Base-by-base conservation (phyloP, 768 basidiomycete genomes). In the Rhodotorula taiwanensis region DNA sequence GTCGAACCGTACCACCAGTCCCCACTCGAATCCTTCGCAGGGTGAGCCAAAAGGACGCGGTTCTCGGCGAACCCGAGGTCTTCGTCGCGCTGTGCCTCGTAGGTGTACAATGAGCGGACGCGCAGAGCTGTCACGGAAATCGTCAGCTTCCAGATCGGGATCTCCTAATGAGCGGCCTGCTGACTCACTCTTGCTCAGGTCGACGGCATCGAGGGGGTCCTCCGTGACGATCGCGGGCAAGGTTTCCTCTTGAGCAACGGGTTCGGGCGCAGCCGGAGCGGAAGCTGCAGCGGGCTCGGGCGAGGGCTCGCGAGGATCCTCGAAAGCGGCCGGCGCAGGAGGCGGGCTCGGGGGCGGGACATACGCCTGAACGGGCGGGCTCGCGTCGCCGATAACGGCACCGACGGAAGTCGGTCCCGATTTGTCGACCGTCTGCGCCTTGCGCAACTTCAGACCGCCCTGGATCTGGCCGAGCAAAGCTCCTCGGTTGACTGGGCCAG, bases 41-140 rank as follows among this genome's bases (percentile, higher is more conserved):
- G 90, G 75, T 94, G 83, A 16, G 88, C 91, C 39, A 79, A 76
- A 18, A 98, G 77, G 53, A 92, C 80, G 30, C 84, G 72, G 74
- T 97, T 91, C 72, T 87, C 85, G 30, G 76, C 81, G 76, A 99
- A 97, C 25, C 81, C 87, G 49, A 98, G 80, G 76, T 99, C 95
- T 69, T 93, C 92, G 14, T 82, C 79, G 15, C 93, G 84, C 65
- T 93, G 89, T 6, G 84, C 92, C 55, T 87, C 82, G 73, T 90
- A 98, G 1, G 85, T 74, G 78, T 87, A 98, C 60, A 98, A 75
- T 6, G 93, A 83, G 55, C 92, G 81, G 14, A 86, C 87, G 31
- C 69, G 64, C n/a, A 66, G 9, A 20, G 62, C 64, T 66, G 52
- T 39, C 36, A 39, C 16, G 16, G n/a, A 20, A 13, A 6, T 0